Evolutionary conservation across 805 yeast species (phyloP).

Genomic region (Cyberlindnera misumaiensis): DNA sequence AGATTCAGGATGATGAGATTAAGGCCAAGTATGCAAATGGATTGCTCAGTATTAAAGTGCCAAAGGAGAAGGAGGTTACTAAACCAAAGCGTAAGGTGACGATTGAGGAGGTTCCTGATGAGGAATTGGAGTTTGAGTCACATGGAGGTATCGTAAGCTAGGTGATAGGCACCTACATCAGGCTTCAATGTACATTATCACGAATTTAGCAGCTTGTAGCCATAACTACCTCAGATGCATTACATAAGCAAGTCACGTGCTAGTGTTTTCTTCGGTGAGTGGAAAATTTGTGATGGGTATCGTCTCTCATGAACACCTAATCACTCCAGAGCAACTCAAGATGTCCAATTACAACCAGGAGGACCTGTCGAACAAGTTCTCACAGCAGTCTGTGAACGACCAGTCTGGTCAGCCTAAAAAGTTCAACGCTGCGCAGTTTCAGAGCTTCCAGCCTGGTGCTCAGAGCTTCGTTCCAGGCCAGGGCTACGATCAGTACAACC

Average conservation of each 20-base stretch:
- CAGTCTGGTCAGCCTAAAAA: slow-evolving; percentile 26
- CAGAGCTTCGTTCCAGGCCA: slow-evolving; percentile 34
- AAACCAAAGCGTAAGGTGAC: slow-evolving; percentile 38
- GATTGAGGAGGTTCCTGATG: slow-evolving; percentile 44
- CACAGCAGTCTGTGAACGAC: slow-evolving; percentile 24
- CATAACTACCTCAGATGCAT: too few species aligned
- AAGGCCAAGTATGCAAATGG: slow-evolving; percentile 50
- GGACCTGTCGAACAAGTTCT: slow-evolving; percentile 26
- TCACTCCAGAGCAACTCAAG: neutral
- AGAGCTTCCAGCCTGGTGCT: slow-evolving; percentile 41
- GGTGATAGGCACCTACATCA: too few species aligned
- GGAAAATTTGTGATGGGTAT: neutral
- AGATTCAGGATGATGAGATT: slow-evolving; percentile 45
- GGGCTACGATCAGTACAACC: slow-evolving; percentile 18
- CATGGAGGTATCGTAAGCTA: slow-evolving; percentile 15
- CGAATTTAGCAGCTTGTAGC: too few species aligned
- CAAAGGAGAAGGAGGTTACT: slow-evolving; percentile 33
- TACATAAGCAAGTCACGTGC: neutral
- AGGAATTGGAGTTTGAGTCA: slow-evolving; percentile 35
- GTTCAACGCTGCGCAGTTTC: slow-evolving; percentile 45
- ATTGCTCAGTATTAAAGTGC: slow-evolving; percentile 43
- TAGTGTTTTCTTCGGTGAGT: neutral
- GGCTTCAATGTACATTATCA: too few species aligned
- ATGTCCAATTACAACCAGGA: slow-evolving; percentile 25
- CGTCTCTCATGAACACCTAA: neutral